phyloP scores from a whole-genome alignment of 352 stramenopile species.

The Phytophthora sansomeana region DNA sequence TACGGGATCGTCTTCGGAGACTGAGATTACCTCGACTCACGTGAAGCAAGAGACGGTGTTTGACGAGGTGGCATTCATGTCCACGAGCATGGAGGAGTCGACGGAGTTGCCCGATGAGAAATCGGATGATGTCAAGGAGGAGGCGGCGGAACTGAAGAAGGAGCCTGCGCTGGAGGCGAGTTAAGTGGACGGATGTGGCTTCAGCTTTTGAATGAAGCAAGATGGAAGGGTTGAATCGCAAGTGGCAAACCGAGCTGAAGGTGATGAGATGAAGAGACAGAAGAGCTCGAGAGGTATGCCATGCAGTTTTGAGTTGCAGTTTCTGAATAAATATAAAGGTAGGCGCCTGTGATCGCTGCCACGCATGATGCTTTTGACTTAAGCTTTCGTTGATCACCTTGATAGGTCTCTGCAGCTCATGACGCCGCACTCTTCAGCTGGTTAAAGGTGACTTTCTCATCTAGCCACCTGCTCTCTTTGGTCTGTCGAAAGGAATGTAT shows the following conservation, averaged over 20 bases:
- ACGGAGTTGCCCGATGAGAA: not conserved
- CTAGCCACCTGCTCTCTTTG: slow-evolving; percentile 22
- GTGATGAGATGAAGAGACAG: slow-evolving; percentile 4
- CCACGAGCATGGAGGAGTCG: slow-evolving; percentile 14
- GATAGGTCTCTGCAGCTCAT: too few species aligned
- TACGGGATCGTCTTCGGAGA: slow-evolving; percentile 15
- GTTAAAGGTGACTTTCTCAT: slow-evolving; percentile 1
- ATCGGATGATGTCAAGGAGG: slow-evolving; percentile 21
- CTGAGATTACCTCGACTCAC: slow-evolving; percentile 28
- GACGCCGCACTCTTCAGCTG: too few species aligned
- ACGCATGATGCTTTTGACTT: slow-evolving; percentile 5
- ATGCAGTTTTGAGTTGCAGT: slow-evolving; percentile 28
- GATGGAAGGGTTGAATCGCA: slow-evolving; percentile 3
- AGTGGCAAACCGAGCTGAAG: slow-evolving; percentile 13
- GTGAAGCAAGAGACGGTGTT: slow-evolving; percentile 50
- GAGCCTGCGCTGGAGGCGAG: slow-evolving; percentile 40
- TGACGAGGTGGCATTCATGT: slow-evolving; percentile 26
- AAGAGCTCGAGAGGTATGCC: slow-evolving; percentile 2
- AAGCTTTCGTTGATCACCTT: not conserved
- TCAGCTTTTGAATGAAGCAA: slow-evolving; percentile 5
- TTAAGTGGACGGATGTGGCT: not conserved
- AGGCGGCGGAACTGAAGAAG: slow-evolving; percentile 38
- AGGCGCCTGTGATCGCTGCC: slow-evolving; percentile 6
- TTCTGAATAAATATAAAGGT: slow-evolving; percentile 31
- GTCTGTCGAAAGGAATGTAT: slow-evolving; percentile 2